These are phyloP conservation scores for Pythium pectinolyticum DNA, from an alignment of 352 stramenopile species.

Conservation along the genomic window DNA sequence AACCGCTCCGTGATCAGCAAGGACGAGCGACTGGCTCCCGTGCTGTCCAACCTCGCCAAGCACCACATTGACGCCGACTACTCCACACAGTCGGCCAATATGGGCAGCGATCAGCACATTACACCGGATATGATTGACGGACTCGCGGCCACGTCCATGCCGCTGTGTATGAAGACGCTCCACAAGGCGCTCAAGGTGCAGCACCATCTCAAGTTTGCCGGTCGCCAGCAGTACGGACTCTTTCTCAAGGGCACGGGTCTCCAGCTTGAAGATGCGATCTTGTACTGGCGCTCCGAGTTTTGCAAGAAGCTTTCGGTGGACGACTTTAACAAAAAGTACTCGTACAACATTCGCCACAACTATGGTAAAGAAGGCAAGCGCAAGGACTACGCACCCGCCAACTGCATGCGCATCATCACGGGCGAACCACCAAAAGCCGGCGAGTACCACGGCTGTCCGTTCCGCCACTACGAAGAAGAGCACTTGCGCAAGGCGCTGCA, in stretches of 20 bases:
- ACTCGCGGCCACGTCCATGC: slow-evolving; percentile 91
- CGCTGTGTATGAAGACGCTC: slow-evolving; percentile 97
- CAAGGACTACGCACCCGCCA: slow-evolving; percentile 96
- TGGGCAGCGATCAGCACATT: slow-evolving; percentile 62
- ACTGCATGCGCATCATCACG: slow-evolving; percentile 98
- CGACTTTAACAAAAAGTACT: slow-evolving; percentile 98
- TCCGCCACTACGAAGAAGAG: slow-evolving; percentile 94
- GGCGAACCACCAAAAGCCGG: slow-evolving; percentile 90
- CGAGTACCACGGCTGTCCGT: slow-evolving; percentile 98
- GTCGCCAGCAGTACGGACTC: slow-evolving; percentile 96
- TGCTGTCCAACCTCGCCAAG: slow-evolving; percentile 95
- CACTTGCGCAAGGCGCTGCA: slow-evolving; percentile 90
- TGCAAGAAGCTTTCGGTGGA: slow-evolving; percentile 95
- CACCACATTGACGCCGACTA: slow-evolving; percentile 95
- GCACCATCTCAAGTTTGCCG: slow-evolving; percentile 97
- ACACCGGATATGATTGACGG: slow-evolving; percentile 91
- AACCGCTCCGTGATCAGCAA: slow-evolving; percentile 89
- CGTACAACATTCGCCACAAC: slow-evolving; percentile 99
- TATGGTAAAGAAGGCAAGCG: slow-evolving; percentile 99
- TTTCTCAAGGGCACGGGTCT: slow-evolving; percentile 99
- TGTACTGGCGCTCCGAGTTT: slow-evolving; percentile 95
- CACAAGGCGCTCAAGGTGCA: slow-evolving; percentile 93
- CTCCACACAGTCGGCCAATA: slow-evolving; percentile 39
- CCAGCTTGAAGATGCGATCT: slow-evolving; percentile 94
- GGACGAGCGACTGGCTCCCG: slow-evolving; percentile 91